These are phyloP conservation scores for Camillea tinctor DNA, from an alignment of 2,329 filamentous ascomycete species.

Conservation along the genomic window DNA sequence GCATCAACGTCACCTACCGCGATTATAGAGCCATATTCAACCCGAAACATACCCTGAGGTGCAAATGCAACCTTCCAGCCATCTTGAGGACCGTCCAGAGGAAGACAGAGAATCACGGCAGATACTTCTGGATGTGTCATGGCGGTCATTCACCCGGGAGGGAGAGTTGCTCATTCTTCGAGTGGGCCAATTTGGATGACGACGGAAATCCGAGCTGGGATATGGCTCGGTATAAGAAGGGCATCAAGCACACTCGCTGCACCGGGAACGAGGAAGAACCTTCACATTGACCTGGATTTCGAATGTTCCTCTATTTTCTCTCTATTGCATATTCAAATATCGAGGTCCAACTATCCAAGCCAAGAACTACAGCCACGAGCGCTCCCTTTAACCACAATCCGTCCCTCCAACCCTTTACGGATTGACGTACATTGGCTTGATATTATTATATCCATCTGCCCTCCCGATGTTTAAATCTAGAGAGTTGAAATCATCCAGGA, in stretches of 20 bases:
- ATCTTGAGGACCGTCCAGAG: conserved; percentile 76
- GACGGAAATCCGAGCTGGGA: conserved; percentile 76
- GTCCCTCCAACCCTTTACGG: conserved; percentile 14
- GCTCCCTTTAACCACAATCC: background rate
- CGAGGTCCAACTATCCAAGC: background rate
- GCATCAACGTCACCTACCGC: conserved; percentile 94
- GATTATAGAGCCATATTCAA: conserved; percentile 78
- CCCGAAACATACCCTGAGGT: conserved; percentile 74
- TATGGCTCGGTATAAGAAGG: conserved; percentile 26
- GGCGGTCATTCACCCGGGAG: conserved; percentile 68
- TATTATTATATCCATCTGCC: conserved; percentile 18
- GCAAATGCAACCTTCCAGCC: conserved; percentile 68
- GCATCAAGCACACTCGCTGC: background rate
- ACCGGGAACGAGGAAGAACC: background rate
- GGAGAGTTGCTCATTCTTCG: conserved; percentile 72
- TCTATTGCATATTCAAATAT: too few relatives aligned
- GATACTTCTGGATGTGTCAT: conserved; percentile 95
- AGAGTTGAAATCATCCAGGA: conserved; percentile 23
- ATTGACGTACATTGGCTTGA: conserved; percentile 36
- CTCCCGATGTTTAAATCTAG: conserved; percentile 17
- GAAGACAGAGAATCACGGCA: conserved; percentile 72
- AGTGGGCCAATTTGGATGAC: conserved; percentile 84
- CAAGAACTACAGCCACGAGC: too few relatives aligned
- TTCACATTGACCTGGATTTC: background rate
- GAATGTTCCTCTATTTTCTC: background rate